Percentiles rank a stretch among this genome's conserved stretches.
These are phyloP conservation scores for Lotmaria passim DNA, from an alignment of 208 protist species.

Conservation along the genomic window DNA sequence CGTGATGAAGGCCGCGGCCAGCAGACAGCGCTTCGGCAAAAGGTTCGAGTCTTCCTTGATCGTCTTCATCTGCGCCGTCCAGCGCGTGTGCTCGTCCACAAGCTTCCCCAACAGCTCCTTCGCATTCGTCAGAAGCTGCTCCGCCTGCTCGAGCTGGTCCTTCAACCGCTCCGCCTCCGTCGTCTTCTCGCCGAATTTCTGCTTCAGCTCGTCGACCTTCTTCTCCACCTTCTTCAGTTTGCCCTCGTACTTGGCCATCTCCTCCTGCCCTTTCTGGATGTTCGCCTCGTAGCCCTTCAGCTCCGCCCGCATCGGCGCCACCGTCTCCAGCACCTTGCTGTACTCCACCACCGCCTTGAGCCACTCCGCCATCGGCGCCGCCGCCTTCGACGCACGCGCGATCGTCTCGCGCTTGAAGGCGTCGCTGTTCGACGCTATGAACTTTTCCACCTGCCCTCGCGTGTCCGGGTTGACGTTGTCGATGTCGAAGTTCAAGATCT, in stretches of 20 bases:
- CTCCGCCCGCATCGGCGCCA: conserved; percentile 90
- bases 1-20: conserved; percentile 92
- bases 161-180: conserved; percentile 93
- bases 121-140: conserved; percentile 89
- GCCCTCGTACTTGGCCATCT: conserved; percentile 88
- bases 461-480: conserved; percentile 72
- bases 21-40: conserved; percentile 86
- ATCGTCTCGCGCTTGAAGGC: conserved; percentile 96
- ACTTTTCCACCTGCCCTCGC: conserved; percentile 84
- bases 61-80: conserved; percentile 88
- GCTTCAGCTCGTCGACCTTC: conserved; percentile 92
- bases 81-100: conserved; percentile 94
- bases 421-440: conserved; percentile 84
- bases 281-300: conserved; percentile 84
- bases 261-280: conserved; percentile 82
- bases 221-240: conserved; percentile 93
- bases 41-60: conserved; percentile 72
- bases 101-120: conserved; percentile 95
- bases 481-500: conserved; percentile 97
- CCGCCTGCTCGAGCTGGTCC: conserved; percentile 90
- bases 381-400: conserved; percentile 92
- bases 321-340: conserved; percentile 94
- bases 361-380: conserved; percentile 97
- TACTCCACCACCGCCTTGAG: conserved; percentile 97
- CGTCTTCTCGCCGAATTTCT: conserved; percentile 94